Evolutionary conservation across 495 filamentous ascomycete genomes (phyloP).

Genomic region (Neurospora sp.): DNA sequence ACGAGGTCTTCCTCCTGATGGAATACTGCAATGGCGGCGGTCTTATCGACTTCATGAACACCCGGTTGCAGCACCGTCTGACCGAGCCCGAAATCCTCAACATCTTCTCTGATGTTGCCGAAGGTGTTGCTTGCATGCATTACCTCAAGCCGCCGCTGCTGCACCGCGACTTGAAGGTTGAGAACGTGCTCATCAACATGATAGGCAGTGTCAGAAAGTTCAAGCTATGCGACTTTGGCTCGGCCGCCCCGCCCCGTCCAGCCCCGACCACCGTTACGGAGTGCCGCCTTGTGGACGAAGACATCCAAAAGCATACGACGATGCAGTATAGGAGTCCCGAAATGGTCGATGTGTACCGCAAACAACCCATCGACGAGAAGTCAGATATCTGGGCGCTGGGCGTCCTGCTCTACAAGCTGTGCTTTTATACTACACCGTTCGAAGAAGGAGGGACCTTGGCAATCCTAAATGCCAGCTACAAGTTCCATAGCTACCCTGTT

Average conservation of each 20-base stretch:
- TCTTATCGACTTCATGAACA: constrained; percentile 99
- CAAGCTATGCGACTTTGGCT: constrained; percentile 98
- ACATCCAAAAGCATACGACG: constrained; percentile 94
- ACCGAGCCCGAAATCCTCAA: constrained; percentile 96
- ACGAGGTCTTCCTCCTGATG: constrained; percentile 98
- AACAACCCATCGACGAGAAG: constrained; percentile 96
- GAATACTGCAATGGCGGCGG: constrained; percentile 82
- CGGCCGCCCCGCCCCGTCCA: constrained; percentile 70
- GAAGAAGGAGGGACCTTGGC: constrained; percentile 96
- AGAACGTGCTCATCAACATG: constrained; percentile 84
- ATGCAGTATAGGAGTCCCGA: constrained; percentile 96
- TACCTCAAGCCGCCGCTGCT: constrained; percentile 90
- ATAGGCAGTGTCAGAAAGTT: constrained; percentile 52
- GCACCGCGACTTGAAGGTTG: constrained; percentile 93
- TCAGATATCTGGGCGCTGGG: constrained; percentile 98
- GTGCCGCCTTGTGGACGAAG: constrained; percentile 86
- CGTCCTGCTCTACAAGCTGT: constrained; percentile 93
- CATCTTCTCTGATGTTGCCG: constrained; percentile 91
- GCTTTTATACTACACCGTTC: constrained; percentile 98
- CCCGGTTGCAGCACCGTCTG: constrained; percentile 85
- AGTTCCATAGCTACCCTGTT: constrained; percentile 73
- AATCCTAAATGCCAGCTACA: constrained; percentile 95
- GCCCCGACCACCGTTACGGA: constrained; percentile 79
- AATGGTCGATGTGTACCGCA: constrained; percentile 97
- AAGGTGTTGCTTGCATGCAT: constrained; percentile 98